Evolutionary conservation across 176 grass and related monocot species (phyloP), one percentile per base, ranked within the genome.

Genomic region (Oryza coarctata): DNA sequence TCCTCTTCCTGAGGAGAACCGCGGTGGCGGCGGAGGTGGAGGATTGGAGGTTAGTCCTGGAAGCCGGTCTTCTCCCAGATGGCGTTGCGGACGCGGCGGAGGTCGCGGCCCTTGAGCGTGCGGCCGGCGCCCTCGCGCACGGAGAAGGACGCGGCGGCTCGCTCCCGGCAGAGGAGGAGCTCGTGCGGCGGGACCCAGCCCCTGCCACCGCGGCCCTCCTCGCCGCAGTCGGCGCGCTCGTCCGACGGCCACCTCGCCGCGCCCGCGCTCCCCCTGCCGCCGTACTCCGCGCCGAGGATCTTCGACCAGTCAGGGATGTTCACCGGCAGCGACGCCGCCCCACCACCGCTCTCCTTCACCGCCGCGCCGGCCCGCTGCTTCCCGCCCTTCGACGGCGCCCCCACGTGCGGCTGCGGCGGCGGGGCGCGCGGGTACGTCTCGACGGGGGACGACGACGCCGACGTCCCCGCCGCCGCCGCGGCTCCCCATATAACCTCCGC

Each of bases 41-140:
- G 50, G 0, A 15, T 1, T n/a, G 18, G 50, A 8, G 45, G 34
- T 97, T 69, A 98, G 82, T 99, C 97, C 83, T 94, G 83, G 79
- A 96, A 99, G 36, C 97, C 97, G 74, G 87, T 94, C 80, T 96
- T 96, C 83, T 93, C 91, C 97, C 93, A 99, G 84, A 99, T 90
- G 78, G 97, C 97, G 88, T 99, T 96, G 32, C 97, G 93, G 64
- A 99, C 88, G 63, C 97, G 93, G 63, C 93, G 92, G 60, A 99
- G 86, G 73, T 99, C 97, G 50, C 97, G 91, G 17, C 93, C 97
- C 80, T 99, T 99, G 58, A 96, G 93, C 18, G 97, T 99, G 86
- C 97, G 89, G 0, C 93, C 97, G 12, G 89, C 58, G 60, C 97
- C 97, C 79, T 94, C 97, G 23, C 94, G 93, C 41, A 99, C 83